Base-by-base conservation (phyloP, 2,329 filamentous ascomycete species). In the Ceratocystiopsis brevicomis region DNA sequence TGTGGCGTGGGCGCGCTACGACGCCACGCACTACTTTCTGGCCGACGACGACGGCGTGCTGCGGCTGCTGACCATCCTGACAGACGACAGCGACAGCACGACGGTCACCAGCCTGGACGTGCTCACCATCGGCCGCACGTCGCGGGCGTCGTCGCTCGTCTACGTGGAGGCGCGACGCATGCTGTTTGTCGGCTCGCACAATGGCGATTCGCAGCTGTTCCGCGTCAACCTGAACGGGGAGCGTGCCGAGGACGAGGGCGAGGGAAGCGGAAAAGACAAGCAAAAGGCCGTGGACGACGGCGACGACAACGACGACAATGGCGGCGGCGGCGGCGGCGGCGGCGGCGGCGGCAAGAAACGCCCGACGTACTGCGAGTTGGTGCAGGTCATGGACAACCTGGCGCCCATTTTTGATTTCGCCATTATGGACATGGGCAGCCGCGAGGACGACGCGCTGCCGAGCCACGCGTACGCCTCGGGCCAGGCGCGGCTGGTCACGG, bases 391-490 rank as follows among this genome's bases (percentile, higher is more conserved):
- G 44, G 65, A 73, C 4, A 98, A 94, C 54, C 84, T 96, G 52
- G 86, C 82, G 0, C 90, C 90, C 0, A 67, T 98, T 37, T 63
- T 96, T 36, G 90, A 98, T 56, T 95, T 98, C 52, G 79, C 82
- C 1, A 76, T 98, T 15, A 94, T 96, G 85, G 90, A 96, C 54
- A 81, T 96, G 69, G 88, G 87, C 0, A 87, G 85, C 52, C 71
- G 84, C 44, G 78, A 83, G 47, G 79, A 79, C 18, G 81, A 90
- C 49, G 75, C 69, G 10, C 78, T 84, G 45, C 60, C 67, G 16
- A 81, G 79, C 3, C 92, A 90, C 53, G 83, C 90, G 48, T 98
- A 94, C 54, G 93, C 87, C 0, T 94, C 88, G 1, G 90, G 90
- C 0, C 88, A 98, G 60, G 87, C 90, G 39, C 75, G 87, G 36